Evolutionary conservation across 371 early-diverging fungal genomes (phyloP).

Genomic region (Mortierella sp.): DNA sequence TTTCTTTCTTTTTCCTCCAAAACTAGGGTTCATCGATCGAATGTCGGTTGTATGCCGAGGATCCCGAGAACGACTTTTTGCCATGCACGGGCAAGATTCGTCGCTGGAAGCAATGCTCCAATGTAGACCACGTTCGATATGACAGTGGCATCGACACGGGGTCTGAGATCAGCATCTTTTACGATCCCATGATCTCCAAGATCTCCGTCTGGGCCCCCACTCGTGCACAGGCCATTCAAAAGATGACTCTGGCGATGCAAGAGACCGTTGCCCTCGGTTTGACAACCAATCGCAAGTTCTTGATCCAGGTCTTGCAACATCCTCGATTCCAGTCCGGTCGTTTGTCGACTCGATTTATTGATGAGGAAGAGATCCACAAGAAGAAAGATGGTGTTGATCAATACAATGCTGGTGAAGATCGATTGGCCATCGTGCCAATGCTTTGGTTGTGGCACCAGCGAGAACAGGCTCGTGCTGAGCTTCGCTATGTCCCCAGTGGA

Average conservation of each 20-base stretch:
- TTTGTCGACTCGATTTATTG: slow-evolving; percentile 72
- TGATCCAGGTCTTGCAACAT: slow-evolving; percentile 64
- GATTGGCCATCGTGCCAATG: slow-evolving; percentile 54
- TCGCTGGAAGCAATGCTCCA: slow-evolving; percentile 51
- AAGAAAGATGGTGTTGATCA: slow-evolving; percentile 22
- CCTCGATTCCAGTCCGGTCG: slow-evolving; percentile 66
- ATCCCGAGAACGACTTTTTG: slow-evolving; percentile 71
- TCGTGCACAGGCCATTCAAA: slow-evolving; percentile 76
- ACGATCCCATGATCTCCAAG: slow-evolving; percentile 89
- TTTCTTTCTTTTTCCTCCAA: slow-evolving; percentile 17
- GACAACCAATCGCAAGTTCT: slow-evolving; percentile 73
- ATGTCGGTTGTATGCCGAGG: slow-evolving; percentile 86
- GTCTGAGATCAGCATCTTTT: slow-evolving; percentile 81
- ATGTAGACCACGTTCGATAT: slow-evolving; percentile 62
- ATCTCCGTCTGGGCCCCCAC: slow-evolving; percentile 87
- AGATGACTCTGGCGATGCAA: slow-evolving; percentile 78
- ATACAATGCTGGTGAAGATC: slow-evolving; percentile 21
- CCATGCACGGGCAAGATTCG: slow-evolving; percentile 55
- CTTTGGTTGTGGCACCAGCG: slow-evolving; percentile 67
- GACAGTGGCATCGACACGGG: slow-evolving; percentile 80
- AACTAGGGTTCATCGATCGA: slow-evolving; percentile 86
- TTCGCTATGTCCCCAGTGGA: slow-evolving; percentile 62
- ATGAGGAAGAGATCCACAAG: slow-evolving; percentile 52
- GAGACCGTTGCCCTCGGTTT: slow-evolving; percentile 70
- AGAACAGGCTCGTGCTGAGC: slow-evolving; percentile 57